Evolutionary conservation across 306 rosid genomes (phyloP), one percentile per base, ranked within the genome.

Genomic region (Ziziphus jujuba): DNA sequence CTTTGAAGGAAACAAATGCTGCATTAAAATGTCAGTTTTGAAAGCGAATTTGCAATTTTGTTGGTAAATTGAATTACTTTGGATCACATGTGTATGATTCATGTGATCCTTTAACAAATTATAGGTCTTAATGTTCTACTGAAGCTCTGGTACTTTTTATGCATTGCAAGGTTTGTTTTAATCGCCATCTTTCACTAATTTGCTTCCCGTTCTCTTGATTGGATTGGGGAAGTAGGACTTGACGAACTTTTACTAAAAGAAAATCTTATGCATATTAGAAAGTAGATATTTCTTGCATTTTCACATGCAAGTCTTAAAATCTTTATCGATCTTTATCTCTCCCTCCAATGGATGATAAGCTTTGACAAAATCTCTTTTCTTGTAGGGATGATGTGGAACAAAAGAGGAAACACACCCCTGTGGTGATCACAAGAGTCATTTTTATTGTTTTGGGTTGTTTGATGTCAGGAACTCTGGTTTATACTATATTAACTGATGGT

Each of bases 401-500:
- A 14, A 74, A 56, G 71, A 49, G 54, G 56, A 68, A 74, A 63
- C 69, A 36, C 60, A 80, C 81, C 70, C 57, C 20, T 35, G 83
- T 80, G 63, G 58, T 59, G 77, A 56, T 61, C 67, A 75, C 88
- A 63, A 79, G 84, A 82, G 77, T 86, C 53, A 6, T 81, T 72
- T 92, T 87, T 69, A 22, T 75, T 59, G 76, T 68, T 70, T 79
- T 89, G 82, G 92, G 95, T 24, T 63, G 57, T 71, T 56, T 86
- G 63, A 89, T 92, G 98, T 54, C 81, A 49, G 96, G 80, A 70
- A 76, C 84, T 73, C 70, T 92, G 81, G 67, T 81, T 51, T 87
- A 87, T 78, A 91, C 96, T 68, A 62, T 84, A 63, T 40, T 87
- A 58, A 85, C 87, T 5, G 87, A 84, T 62, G 96, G 98, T 65